Evolutionary conservation across 768 basidiomycete species (phyloP).

Genomic region (Mycena maculata): DNA sequence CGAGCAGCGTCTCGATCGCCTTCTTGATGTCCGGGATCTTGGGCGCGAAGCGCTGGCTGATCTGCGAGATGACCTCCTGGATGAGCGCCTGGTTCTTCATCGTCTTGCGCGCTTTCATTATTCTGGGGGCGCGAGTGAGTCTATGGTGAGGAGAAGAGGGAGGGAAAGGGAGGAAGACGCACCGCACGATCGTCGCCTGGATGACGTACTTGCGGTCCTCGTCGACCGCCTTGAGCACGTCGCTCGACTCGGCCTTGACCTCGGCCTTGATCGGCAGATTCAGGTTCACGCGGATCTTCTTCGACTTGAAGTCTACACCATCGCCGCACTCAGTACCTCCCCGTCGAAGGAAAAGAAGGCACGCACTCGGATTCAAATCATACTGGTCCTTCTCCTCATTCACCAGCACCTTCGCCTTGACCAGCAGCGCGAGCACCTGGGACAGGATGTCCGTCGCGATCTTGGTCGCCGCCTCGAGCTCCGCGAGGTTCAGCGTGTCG

Average conservation of each 20-base stretch:
- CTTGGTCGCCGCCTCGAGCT: conserved; percentile 34
- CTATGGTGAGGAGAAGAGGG: not conserved
- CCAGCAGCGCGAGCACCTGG: conserved; percentile 60
- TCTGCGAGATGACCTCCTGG: conserved; percentile 90
- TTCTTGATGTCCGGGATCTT: conserved; percentile 98
- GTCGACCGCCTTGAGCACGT: conserved; percentile 94
- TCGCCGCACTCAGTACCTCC: not conserved
- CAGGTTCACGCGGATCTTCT: conserved; percentile 92
- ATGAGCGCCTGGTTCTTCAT: conserved; percentile 94
- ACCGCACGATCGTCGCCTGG: conserved; percentile 93
- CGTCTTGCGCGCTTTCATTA: conserved; percentile 96
- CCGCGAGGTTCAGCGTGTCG: conserved; percentile 68
- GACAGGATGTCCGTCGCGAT: conserved; percentile 26
- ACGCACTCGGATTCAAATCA: conserved; percentile 84
- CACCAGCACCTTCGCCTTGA: conserved; percentile 90
- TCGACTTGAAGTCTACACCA: conserved; percentile 82
- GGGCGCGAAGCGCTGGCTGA: conserved; percentile 90
- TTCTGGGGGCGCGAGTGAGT: conserved; percentile 54
- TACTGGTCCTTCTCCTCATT: conserved; percentile 92
- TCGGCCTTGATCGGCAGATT: conserved; percentile 96
- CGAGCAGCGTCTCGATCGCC: conserved; percentile 92
- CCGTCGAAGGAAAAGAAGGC: not conserved
- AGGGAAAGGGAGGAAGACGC: conserved; percentile 30
- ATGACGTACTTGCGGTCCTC: conserved; percentile 98
- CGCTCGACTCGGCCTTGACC: conserved; percentile 88